Base-by-base conservation (phyloP, 345 rosid species). In the Raphanus raphanistrum region DNA sequence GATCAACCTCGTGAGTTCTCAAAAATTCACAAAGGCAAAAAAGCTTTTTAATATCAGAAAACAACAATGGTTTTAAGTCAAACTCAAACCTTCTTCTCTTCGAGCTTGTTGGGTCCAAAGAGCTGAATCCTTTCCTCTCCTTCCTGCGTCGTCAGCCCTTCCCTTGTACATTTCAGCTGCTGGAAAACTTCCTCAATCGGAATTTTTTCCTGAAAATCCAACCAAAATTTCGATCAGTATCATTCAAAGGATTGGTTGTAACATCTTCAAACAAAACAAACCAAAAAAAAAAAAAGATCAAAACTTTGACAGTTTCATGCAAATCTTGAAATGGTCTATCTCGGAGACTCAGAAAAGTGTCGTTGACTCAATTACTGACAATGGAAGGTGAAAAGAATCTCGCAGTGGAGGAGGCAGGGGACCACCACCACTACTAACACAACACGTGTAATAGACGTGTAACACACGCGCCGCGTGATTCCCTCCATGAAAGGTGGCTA, bases 41-140 rank as follows among this genome's bases (percentile, higher is more conserved):
- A 76, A 69, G 55, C 41, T 45, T 45, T 68, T 13, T 21, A 21
- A 59, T 66, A 57, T 31, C n/a, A 72, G 11, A 29, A 77, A 36
- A 45, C 32, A 58, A 63, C 52, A 55, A 79, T 32, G 80, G 70
- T 15, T 45, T 86, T 71, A 48, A 59, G 36, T 36, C 65, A 73
- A 57, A 2, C 72, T 32, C 58, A 45, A 61, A 80, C 83, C 83
- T 84, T 84, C 78, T 90, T 94, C 89, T 94, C 98, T 82, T 94
- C 97, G 2, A 94, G 95, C 84, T 94, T 94, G 88, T 94, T 94
- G 66, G 84, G 91, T 36, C 98, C 98, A 81, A 94, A 94, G 6
- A 90, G 77, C 62, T 80, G 80, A 12, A 92, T 83, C 89, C 98
- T 85, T 62, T 86, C 88, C 21, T 84, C 86, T 6, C 93, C 97